Evolutionary conservation across 768 basidiomycete species (phyloP), one percentile per base, ranked within the genome.

Genomic region (Dentipellis sp.): DNA sequence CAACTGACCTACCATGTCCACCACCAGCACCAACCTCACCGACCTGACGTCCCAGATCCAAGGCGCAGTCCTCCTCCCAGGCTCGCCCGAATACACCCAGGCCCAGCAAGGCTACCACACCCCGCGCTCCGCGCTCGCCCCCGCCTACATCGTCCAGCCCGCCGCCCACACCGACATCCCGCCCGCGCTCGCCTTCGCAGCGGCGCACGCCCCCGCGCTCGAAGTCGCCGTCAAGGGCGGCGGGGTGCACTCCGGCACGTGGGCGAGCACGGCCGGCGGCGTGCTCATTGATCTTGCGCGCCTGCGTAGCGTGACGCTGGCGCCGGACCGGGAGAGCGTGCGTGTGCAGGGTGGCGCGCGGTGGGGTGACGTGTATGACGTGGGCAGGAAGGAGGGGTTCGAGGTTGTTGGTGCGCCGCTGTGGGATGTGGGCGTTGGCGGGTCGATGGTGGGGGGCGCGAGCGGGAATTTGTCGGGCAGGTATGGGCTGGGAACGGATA

Each of bases 401-500:
- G 63, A 63, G 2, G 58, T 63, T 19, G 61, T 59, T 17, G 61
- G 63, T 14, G 50, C 53, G 34, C 55, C 63, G 3, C 55, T 64
- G 6, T 62, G 63, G 61, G 59, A 60, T 51, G 59, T 62, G 21
- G 63, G 64, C 11, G 60, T 63, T 16, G 64, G 59, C 38, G 63
- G 63, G 9, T 63, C 60, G 54, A 55, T 63, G 3, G 57, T 63
- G 4, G 66, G 66, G 11, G 66, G 66, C 4, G 66, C 65, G 1
- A 65, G 65, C 51, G 62, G 62, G 16, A 56, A 19, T 40, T 42
- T 63, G 38, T 52, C 51, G 48, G 55, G 54, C 19, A n/a, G 54
- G 40, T 58, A 67, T 46, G 78, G 79, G 1, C 61, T 80, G 34
- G 70, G 63, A 2, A 65, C 77, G 54, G 79, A 81, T 61, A 81